Evolutionary conservation across 208 protist genomes (phyloP), one percentile per base, ranked within the genome.

Genomic region (Acanthamoeba divionensis): DNA sequence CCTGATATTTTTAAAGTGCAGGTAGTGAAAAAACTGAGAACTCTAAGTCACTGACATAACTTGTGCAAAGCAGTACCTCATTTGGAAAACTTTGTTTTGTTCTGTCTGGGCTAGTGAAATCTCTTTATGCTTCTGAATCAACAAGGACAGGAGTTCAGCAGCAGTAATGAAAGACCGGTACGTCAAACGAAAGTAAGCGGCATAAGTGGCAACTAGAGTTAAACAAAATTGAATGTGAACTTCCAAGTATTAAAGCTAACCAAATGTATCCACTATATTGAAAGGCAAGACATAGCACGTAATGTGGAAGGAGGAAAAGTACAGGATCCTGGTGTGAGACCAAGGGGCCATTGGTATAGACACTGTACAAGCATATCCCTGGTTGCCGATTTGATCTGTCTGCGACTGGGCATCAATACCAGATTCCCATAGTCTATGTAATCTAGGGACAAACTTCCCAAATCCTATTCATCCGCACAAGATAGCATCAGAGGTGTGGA

Each of bases 301-400:
- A 55, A 18, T 7, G 9, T 44, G 73, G 3, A 48, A 38, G 24
- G 47, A 29, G 50, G 44, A 1, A 24, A 10, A 2, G 29, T 73
- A 89, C 80, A 57, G 21, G 80, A 45, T 26, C 45, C 21, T 24
- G 80, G 80, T 10, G 71, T 66, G 13, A 71, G 62, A 63, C 80
- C 80, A 24, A 54, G 48, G 21, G 80, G 80, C 18, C 80, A 89
- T 0, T 38, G 66, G 36, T 89, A 71, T 29, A 89, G 48, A 33
- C 60, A 60, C 29, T 44, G 80, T 29, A 89, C 36, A n/a, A 89
- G 80, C 6, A 21, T 89, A 6, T 89, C 31, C 44, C 33, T 89
- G 2, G 57, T 89, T n/a, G 80, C 80, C 10, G 80, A 89, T 45
- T 89, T 89, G 62, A 89, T 89, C 36, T 73, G 54, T 15, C 54